Evolutionary conservation across 257 asterid species (phyloP).

Genomic region (Capsicum baccatum): DNA sequence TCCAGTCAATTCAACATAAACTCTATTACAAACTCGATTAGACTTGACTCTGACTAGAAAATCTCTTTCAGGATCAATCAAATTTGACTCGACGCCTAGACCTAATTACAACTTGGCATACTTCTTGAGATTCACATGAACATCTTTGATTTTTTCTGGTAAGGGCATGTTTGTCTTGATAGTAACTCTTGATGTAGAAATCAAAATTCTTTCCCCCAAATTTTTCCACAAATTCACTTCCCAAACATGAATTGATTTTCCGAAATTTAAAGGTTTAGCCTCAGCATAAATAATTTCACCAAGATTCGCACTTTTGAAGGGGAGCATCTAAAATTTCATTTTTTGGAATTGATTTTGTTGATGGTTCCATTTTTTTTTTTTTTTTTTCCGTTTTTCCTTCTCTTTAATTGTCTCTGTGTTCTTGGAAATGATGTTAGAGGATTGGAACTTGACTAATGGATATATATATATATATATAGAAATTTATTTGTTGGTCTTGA

Average conservation of each 20-base stretch:
- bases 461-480: not conserved
- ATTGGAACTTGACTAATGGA: not conserved
- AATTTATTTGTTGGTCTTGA: not conserved
- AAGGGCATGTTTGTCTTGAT: slow-evolving; percentile 67
- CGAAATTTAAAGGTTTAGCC: slow-evolving; percentile 67
- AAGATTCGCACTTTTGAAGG: slow-evolving; percentile 62
- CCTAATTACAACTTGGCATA: slow-evolving; percentile 58
- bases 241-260: slow-evolving; percentile 87
- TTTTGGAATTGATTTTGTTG: slow-evolving; percentile 36
- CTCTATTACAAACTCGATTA: not conserved
- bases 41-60: not conserved
- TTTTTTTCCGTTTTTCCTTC: too few relatives aligned
- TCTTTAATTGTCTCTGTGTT: not conserved
- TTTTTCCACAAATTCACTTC: slow-evolving; percentile 62
- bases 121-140: slow-evolving; percentile 53
- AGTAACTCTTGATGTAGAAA: slow-evolving; percentile 79
- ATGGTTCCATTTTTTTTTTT: slow-evolving; percentile 19
- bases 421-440: not conserved
- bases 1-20: not conserved
- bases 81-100: too few relatives aligned
- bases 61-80: too few relatives aligned
- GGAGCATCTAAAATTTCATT: slow-evolving; percentile 60
- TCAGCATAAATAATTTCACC: slow-evolving; percentile 75
- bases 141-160: slow-evolving; percentile 55
- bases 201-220: slow-evolving; percentile 41